Evolutionary conservation across 2,329 filamentous ascomycete species (phyloP).

Genomic region (Dothideomycetes sp.): DNA sequence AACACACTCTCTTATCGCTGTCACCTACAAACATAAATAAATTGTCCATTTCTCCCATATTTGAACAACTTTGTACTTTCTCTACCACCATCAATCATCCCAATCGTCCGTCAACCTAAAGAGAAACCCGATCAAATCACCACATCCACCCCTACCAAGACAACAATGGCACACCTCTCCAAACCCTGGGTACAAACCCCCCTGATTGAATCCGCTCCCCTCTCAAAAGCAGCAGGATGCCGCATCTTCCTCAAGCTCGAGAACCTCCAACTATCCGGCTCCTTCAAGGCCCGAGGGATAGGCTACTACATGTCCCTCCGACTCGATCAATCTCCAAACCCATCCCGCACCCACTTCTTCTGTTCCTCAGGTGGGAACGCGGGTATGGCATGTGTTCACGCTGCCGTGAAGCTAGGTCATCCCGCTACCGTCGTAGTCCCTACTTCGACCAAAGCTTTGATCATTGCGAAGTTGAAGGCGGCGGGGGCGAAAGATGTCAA

Average conservation of each 20-base stretch:
- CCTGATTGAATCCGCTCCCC: slow-evolving; percentile 54
- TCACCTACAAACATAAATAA: neutral
- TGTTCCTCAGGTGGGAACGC: slow-evolving; percentile 76
- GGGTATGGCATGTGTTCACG: slow-evolving; percentile 69
- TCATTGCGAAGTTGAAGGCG: slow-evolving; percentile 60
- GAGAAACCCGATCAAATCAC: too few relatives aligned
- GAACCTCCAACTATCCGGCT: slow-evolving; percentile 73
- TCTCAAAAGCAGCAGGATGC: slow-evolving; percentile 64
- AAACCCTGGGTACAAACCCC: slow-evolving; percentile 64
- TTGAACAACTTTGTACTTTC: neutral
- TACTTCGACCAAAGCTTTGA: slow-evolving; percentile 52
- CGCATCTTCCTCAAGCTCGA: slow-evolving; percentile 80
- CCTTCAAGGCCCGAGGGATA: slow-evolving; percentile 68
- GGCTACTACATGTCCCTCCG: slow-evolving; percentile 58
- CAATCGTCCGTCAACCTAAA: neutral
- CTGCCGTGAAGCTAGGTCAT: slow-evolving; percentile 54
- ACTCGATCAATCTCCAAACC: slow-evolving; percentile 30
- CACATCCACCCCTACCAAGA: neutral
- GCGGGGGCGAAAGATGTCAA: slow-evolving; percentile 61
- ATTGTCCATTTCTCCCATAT: neutral
- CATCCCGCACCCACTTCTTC: slow-evolving; percentile 57
- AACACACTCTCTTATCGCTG: too few relatives aligned
- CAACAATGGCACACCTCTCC: neutral
- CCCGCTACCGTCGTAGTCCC: slow-evolving; percentile 71
- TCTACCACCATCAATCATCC: neutral